A percentile compares a stretch with the other conserved stretches of the same genome.
These are phyloP conservation scores for Cenococcum geophilum DNA, from an alignment of 495 filamentous ascomycete species.

Conservation along the genomic window DNA sequence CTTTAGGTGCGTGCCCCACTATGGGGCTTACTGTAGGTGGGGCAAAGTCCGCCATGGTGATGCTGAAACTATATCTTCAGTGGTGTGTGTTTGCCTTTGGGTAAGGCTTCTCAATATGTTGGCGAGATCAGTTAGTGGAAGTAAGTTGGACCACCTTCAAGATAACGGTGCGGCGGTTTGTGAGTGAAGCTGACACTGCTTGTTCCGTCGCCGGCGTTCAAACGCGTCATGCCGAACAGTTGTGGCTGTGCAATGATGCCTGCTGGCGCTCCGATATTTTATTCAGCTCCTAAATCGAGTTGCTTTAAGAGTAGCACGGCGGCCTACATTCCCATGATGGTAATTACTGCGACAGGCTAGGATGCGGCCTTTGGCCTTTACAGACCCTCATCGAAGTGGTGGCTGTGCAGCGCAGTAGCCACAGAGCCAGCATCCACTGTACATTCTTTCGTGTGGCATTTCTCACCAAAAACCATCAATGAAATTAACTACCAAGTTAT, in stretches of 20 bases:
- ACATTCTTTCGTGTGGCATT: no score
- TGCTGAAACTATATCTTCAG: neutral
- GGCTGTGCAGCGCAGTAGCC: no score
- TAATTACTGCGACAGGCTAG: no score
- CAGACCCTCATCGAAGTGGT: no score
- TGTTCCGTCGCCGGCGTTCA: neutral
- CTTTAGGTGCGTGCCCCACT: neutral
- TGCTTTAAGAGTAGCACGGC: no score
- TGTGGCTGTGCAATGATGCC: neutral
- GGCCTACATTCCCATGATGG: no score
- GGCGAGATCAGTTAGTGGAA: neutral
- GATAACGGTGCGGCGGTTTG: neutral
- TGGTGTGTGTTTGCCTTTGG: neutral
- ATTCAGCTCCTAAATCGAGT: no score
- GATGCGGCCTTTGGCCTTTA: no score
- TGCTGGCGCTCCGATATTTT: no score
- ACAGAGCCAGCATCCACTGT: no score
- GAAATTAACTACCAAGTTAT: slow-evolving; percentile 22
- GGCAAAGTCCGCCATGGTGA: slow-evolving; percentile 22
- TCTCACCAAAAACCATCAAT: neutral
- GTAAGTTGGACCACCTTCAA: neutral
- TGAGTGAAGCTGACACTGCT: neutral
- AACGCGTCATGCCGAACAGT: neutral
- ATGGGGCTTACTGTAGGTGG: slow-evolving; percentile 22
- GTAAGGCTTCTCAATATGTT: neutral